Evolutionary conservation across 495 filamentous ascomycete species (phyloP).

Genomic region (Aspergillus ostianus): DNA sequence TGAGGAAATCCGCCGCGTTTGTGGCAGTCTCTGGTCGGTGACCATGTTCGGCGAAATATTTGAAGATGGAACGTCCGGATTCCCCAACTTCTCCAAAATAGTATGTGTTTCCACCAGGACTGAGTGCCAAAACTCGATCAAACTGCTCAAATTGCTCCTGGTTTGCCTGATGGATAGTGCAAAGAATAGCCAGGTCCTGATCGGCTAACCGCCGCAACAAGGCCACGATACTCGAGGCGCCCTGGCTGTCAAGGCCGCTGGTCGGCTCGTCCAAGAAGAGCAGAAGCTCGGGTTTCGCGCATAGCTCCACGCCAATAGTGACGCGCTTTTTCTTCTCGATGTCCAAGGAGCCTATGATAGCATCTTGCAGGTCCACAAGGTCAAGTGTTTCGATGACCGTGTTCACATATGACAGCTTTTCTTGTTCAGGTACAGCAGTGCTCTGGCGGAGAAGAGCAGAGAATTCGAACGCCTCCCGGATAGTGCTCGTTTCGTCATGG

Average conservation of each 20-base stretch:
- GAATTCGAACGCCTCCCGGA: conserved; percentile 84
- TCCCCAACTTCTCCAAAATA: conserved; percentile 71
- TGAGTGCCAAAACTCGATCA: conserved; percentile 65
- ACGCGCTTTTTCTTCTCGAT: conserved; percentile 62
- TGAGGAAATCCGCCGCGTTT: conserved; percentile 83
- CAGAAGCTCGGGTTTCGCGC: conserved; percentile 68
- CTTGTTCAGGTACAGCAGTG: conserved; percentile 57
- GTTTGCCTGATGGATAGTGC: conserved; percentile 72
- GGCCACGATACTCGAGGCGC: conserved; percentile 67
- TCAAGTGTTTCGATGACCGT: conserved; percentile 76
- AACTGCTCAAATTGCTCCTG: conserved; percentile 86
- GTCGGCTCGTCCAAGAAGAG: conserved; percentile 74
- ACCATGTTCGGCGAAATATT: conserved; percentile 53
- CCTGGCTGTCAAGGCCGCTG: conserved; percentile 72
- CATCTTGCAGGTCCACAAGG: conserved; percentile 78
- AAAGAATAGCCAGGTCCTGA: conserved; percentile 60
- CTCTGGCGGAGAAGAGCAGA: conserved; percentile 80
- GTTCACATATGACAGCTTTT: conserved; percentile 82
- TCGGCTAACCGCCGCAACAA: conserved; percentile 69
- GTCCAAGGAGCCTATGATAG: conserved; percentile 74
- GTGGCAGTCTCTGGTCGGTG: conserved; percentile 40
- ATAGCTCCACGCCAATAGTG: conserved; percentile 82
- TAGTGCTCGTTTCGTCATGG: conserved; percentile 77
- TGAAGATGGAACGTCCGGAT: conserved; percentile 44
- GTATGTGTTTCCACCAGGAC: conserved; percentile 61